These are phyloP conservation scores for Theileria parva DNA, from an alignment of 169 alveolate genomes.

Conservation along the genomic window DNA sequence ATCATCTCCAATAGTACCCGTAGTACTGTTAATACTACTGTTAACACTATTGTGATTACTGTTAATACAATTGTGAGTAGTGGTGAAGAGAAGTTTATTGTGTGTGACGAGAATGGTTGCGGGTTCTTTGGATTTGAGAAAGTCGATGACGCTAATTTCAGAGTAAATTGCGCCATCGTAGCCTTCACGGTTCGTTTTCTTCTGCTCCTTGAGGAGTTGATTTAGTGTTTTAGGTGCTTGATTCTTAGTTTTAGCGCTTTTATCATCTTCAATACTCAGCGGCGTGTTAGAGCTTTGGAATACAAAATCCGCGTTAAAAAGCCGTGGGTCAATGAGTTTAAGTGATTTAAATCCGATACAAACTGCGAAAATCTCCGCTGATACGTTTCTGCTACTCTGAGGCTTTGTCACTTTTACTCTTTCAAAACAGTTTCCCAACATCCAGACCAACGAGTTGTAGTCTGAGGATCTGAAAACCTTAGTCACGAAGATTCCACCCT, in stretches of 20 bases:
- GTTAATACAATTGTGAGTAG: no score
- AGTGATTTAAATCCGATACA: conserved; percentile 94
- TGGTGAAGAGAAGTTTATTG: conserved; percentile 67
- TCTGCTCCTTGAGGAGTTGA: conserved; percentile 75
- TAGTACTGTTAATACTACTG: not conserved
- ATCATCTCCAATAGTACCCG: conserved; percentile 23
- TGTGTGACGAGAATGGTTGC: conserved; percentile 72
- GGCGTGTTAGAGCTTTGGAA: conserved; percentile 75
- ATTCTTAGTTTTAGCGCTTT: conserved; percentile 30
- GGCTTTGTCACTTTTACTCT: conserved; percentile 98
- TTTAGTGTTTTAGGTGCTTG: conserved; percentile 60
- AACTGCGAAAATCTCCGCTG: conserved; percentile 97
- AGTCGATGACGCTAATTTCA: conserved; percentile 70
- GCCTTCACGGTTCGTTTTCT: conserved; percentile 83
- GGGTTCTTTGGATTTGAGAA: conserved; percentile 74
- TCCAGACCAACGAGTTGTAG: conserved; percentile 95
- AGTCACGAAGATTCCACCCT: conserved; percentile 73
- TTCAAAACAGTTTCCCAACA: conserved; percentile 92
- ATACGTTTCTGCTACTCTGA: conserved; percentile 93
- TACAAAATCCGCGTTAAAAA: conserved; percentile 93
- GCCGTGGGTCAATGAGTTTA: conserved; percentile 89
- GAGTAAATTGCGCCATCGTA: conserved; percentile 83
- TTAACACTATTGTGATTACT: not conserved
- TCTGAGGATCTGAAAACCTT: conserved; percentile 90
- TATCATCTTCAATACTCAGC: no score